Base-by-base conservation (phyloP, 2,329 filamentous ascomycete species). In the Fusarium continuum region DNA sequence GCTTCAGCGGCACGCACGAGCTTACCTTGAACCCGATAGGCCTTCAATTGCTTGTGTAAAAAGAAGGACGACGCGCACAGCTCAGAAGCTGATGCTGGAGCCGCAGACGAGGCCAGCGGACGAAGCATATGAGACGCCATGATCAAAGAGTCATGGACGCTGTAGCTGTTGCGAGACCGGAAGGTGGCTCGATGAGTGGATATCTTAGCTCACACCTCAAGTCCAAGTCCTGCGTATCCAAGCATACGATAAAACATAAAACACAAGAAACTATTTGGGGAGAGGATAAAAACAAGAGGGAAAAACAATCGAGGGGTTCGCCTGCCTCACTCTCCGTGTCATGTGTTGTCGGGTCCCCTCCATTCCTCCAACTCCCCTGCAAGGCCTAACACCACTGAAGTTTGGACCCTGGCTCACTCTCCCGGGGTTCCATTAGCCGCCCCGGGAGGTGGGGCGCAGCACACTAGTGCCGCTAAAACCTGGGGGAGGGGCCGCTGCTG, bases 71-170 rank as follows among this genome's bases (percentile, higher is more conserved):
- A 62, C 11, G 70, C 61, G 63, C 68, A 72, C 19, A 77, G 69
- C 69, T 76, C 73, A 31, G 71, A 59, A 50, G 70, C 70, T 25
- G 64, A 64, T 23, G 57, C 68, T 25, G 57, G 52, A 35, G 55
- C 68, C 63, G 65, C 45, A 50, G 60, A 63, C 25, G 65, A 59
- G 48, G 64, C 68, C 56, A 76, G 63, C 50, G 75, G 74, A 46
- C 75, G 74, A 57, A 77, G 66, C 52, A 76, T 58, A 57, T 68
- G 71, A 41, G 73, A 70, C 59, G 75, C 72, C 75, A 77, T 77
- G 63, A 69, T 67, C 49, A 45, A 54, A 64, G 66, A 61, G 57
- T 71, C 73, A 75, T 76, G 49, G 64, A 44, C 38, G 52, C 55
- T 32, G 56, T 45, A 59, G 50, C 55, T 32, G 56, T 45, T 55